These are phyloP conservation scores for Scedosporium aurantiacum DNA, from an alignment of 2,329 filamentous ascomycete species.

Conservation along the genomic window DNA sequence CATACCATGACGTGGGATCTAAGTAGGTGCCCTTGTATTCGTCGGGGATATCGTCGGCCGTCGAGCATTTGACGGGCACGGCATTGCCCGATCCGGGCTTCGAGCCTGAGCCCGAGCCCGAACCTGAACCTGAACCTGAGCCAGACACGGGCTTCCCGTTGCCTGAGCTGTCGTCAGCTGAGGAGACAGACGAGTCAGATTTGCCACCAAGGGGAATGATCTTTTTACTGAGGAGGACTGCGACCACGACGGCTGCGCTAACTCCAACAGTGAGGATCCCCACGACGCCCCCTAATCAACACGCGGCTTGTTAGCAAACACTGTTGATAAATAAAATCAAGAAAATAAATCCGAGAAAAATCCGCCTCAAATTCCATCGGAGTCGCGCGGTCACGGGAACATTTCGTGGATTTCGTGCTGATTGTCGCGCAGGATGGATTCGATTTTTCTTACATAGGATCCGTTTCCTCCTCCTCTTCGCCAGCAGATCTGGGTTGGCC, in stretches of 20 bases:
- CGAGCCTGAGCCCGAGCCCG: not conserved
- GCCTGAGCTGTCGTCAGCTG: not conserved
- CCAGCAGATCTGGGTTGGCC: not conserved
- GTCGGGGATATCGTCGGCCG: constrained; percentile 47
- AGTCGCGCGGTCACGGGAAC: not conserved
- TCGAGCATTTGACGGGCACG: constrained; percentile 22
- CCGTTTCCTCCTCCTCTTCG: not conserved
- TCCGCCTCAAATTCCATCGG: not conserved
- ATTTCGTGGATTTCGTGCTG: not conserved
- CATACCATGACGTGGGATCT: constrained; percentile 86
- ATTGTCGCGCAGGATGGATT: not conserved
- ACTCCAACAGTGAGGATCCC: not conserved
- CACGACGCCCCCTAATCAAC: not conserved
- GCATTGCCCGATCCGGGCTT: not conserved
- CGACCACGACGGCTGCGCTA: not conserved
- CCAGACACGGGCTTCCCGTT: not conserved
- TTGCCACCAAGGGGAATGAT: not conserved
- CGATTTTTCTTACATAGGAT: not conserved
- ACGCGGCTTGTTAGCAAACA: not conserved
- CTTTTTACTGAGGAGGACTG: constrained; percentile 1
- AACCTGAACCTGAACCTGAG: not conserved
- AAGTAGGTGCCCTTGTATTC: constrained; percentile 64
- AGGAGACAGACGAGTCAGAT: not conserved
- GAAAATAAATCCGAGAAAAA: not conserved
- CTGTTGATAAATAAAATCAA: not conserved